Conservation (phyloP, 129 eudicot species). For the Mikania micrantha region DNA sequence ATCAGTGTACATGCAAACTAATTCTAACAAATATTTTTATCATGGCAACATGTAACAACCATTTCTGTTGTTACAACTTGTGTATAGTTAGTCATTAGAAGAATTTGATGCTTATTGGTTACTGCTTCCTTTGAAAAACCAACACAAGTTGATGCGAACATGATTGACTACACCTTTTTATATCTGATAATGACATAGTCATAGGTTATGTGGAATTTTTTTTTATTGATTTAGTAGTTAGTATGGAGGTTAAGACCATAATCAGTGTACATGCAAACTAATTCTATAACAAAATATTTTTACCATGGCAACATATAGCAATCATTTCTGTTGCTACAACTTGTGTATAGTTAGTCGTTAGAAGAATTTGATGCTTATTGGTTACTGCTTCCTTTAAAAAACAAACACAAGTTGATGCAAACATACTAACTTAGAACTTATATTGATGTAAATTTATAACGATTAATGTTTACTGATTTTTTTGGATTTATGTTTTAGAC, state of each 20-base stretch:
- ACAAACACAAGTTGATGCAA: neutral
- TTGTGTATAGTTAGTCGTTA: neutral
- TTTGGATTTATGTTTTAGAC: neutral
- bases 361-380: slow-evolving; percentile 4
- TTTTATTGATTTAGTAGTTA: neutral
- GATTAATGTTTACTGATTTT: neutral
- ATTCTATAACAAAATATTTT: neutral
- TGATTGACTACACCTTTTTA: slow-evolving; percentile 1
- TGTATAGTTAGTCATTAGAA: neutral
- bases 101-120: slow-evolving; percentile 8
- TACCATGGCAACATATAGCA: neutral
- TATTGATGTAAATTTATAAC: neutral
- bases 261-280: neutral
- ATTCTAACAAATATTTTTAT: neutral
- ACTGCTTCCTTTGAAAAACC: neutral
- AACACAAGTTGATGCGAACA: neutral
- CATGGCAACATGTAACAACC: neutral
- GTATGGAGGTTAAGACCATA: slow-evolving; percentile 10
- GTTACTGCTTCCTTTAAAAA: neutral
- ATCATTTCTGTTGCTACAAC: neutral
- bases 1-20: neutral
- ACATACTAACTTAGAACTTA: neutral
- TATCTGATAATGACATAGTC: neutral
- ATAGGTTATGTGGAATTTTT: neutral
- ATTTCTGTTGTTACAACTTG: neutral